Evolutionary conservation across 2,329 filamentous ascomycete species (phyloP), one percentile per base, ranked within the genome.

Genomic region (Monosporascus sp.): DNA sequence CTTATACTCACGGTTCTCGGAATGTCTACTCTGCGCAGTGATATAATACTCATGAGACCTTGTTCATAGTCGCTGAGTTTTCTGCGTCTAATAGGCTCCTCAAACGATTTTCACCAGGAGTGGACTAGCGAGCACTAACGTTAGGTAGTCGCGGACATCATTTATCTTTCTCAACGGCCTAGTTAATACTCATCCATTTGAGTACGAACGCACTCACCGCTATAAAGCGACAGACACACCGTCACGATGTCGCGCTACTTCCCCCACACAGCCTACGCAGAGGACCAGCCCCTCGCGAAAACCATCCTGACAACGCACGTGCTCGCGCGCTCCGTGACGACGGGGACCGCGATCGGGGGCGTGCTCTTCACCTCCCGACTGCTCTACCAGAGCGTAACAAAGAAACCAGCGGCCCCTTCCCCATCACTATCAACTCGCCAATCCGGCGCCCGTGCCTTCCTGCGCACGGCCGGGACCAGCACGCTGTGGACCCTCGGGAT

Each of bases 231-330:
- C 41, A 17, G n/a, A n/a, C 46, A 41, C 36, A 34, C 31, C 31
- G 31, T 14, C n/a, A n/a, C 49, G 49, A 83, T 85, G 81, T 82
- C 80, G 4, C 77, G 77, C 53, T 76, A 79, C 65, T 77, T 73
- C 66, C 80, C 81, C 6, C 81, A 83, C 62, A 53, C 81, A 5
- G 57, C 73, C 49, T 83, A 83, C 66, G 82, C 83, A 31, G 84
- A 88, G 70, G 84, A 87, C 65, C 85, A 88, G 59, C 77, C 78
- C 34, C 70, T 77, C 55, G 63, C 76, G 7, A 72, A 71, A 56
- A 72, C 76, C 4, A 82, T 87, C 60, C 80, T 88, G 56, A 76
- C 76, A 53, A 72, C 76, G 0, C 84, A 88, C 69, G 79, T 85
- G 58, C 71, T 84, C 47, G 78, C 78, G 47, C 79, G 83, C 40